Evolutionary conservation across 2,329 filamentous ascomycete genomes (phyloP).

Genomic region (Ophiocordyceps camponoti-leonardi): DNA sequence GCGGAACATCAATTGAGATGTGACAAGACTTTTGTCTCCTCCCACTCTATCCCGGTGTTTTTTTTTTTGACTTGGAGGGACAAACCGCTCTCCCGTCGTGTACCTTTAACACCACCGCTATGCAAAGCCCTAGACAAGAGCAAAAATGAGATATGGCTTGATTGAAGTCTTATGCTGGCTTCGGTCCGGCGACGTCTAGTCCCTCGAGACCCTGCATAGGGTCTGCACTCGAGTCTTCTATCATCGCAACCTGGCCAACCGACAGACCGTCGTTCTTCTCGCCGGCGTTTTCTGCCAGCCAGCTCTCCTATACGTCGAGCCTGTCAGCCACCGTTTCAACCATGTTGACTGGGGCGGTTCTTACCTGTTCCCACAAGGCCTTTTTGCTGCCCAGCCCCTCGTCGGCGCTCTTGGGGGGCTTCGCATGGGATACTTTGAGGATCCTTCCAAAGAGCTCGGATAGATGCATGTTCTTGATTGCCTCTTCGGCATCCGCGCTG

Average conservation of each 20-base stretch:
- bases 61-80: not conserved
- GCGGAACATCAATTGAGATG: not conserved
- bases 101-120: conserved; percentile 27
- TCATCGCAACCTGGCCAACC: conserved; percentile 6
- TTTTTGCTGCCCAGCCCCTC: conserved; percentile 86
- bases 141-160: not conserved
- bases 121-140: conserved; percentile 13
- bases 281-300: conserved; percentile 73
- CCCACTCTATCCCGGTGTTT: not conserved
- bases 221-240: conserved; percentile 46
- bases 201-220: conserved; percentile 94
- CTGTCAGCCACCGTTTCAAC: not conserved
- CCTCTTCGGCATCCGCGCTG: conserved; percentile 72
- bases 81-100: not conserved
- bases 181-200: conserved; percentile 85
- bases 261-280: conserved; percentile 48
- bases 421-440: conserved; percentile 83
- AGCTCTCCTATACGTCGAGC: conserved; percentile 54
- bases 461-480: conserved; percentile 98
- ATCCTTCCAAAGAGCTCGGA: conserved; percentile 85
- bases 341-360: conserved; percentile 8
- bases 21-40: not conserved
- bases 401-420: conserved; percentile 73
- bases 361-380: conserved; percentile 91
- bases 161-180: conserved; percentile 40